A percentile compares a stretch with the other conserved stretches of the same genome.
phyloP scores from a whole-genome alignment of 139 green algal genomes.

The Coccomyxa sp. region DNA sequence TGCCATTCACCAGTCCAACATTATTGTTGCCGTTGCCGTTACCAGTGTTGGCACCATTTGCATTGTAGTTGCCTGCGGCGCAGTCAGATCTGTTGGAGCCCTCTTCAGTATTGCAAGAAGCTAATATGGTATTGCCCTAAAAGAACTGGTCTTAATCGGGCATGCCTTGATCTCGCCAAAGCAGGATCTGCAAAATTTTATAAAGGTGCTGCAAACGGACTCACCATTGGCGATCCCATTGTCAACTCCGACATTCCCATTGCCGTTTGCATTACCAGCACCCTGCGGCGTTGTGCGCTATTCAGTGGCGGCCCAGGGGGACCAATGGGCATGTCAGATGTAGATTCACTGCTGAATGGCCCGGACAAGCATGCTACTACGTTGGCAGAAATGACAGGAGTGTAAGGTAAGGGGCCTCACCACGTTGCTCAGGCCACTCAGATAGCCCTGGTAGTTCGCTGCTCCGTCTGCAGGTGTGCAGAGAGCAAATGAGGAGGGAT shows the following conservation, averaged over 20 bases:
- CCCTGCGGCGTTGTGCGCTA: neutral
- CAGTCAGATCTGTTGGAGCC: neutral
- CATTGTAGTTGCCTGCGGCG: neutral
- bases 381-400: neutral
- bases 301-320: too few relatives aligned
- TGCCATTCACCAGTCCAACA: neutral
- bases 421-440: neutral
- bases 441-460: neutral
- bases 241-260: neutral
- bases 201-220: neutral
- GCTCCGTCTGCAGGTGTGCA: too few relatives aligned
- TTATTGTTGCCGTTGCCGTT: neutral
- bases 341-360: neutral
- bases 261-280: neutral
- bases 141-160: too few relatives aligned
- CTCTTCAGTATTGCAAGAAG: neutral
- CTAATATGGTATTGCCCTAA: neutral
- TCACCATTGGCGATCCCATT: neutral
- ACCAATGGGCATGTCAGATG: neutral
- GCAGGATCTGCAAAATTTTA: neutral
- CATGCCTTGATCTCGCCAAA: neutral
- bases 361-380: neutral
- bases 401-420: neutral
- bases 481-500: too few relatives aligned
- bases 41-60: neutral